Conservation (phyloP, 2,329 filamentous ascomycete genomes). For the Catunica adiposa region DNA sequence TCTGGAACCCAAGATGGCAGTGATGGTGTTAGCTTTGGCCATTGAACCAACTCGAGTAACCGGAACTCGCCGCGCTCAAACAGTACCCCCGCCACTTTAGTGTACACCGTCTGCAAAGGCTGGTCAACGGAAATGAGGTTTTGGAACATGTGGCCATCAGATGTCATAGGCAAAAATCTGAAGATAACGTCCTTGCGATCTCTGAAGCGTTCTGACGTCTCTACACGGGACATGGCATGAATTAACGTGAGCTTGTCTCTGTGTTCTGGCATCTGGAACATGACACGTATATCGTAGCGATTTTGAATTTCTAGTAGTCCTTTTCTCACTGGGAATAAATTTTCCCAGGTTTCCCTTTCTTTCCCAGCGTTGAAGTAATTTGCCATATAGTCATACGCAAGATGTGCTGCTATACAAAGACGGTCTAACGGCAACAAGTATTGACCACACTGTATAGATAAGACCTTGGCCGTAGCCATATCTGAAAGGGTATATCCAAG, state of each 20-base stretch:
- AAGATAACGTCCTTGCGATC: background rate
- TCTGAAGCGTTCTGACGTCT: background rate
- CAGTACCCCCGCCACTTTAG: background rate
- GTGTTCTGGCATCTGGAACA: constrained; percentile 4
- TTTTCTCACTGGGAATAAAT: background rate
- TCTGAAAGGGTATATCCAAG: constrained; percentile 4
- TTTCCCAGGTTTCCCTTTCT: background rate
- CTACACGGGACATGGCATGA: constrained; percentile 3
- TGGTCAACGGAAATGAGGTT: background rate
- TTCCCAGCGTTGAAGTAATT: background rate
- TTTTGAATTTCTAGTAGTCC: background rate
- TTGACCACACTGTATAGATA: constrained; percentile 1
- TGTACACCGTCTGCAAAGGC: constrained; percentile 1
- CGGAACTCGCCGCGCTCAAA: constrained; percentile 3
- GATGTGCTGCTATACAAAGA: background rate
- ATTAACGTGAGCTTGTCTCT: background rate
- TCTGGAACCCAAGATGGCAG: constrained; percentile 10
- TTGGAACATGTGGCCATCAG: constrained; percentile 2
- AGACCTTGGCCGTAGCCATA: background rate
- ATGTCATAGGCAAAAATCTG: constrained; percentile 1
- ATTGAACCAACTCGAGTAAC: constrained; percentile 5
- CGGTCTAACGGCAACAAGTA: background rate
- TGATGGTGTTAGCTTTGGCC: background rate
- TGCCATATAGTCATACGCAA: background rate
- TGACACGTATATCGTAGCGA: background rate